Evolutionary conservation across 2,329 filamentous ascomycete species (phyloP).

Genomic region (Trichoderma polysporum): DNA sequence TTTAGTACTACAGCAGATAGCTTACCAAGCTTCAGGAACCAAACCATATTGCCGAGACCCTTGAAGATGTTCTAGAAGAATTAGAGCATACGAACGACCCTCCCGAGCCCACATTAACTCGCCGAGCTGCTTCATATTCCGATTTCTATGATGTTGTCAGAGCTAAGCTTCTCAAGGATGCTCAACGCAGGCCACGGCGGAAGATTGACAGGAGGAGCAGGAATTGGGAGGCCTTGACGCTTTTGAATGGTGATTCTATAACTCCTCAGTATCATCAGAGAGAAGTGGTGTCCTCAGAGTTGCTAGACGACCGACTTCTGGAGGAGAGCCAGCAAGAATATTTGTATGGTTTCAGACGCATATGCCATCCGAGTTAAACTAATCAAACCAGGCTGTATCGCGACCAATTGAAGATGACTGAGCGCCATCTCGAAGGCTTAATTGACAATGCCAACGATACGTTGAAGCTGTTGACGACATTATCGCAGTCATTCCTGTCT

Average conservation of each 20-base stretch:
- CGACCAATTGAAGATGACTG: conserved; percentile 77
- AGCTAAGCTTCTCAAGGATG: conserved; percentile 56
- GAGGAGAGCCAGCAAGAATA: conserved; percentile 85
- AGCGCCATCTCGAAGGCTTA: conserved; percentile 77
- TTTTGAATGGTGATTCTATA: conserved; percentile 28
- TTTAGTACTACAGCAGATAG: conserved; percentile 19
- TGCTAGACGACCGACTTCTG: conserved; percentile 66
- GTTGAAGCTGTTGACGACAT: conserved; percentile 70
- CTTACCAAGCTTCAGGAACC: conserved; percentile 52
- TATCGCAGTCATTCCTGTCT: conserved; percentile 82
- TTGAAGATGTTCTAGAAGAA: conserved; percentile 60
- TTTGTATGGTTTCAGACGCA: conserved; percentile 52
- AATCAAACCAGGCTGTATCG: conserved; percentile 63
- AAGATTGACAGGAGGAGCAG: conserved; percentile 40
- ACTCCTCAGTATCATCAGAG: conserved; percentile 29
- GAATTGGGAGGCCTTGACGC: conserved; percentile 52
- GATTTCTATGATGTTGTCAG: conserved; percentile 68
- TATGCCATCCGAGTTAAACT: conserved; percentile 25
- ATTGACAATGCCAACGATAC: conserved; percentile 75
- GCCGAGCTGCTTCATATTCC: conserved; percentile 72
- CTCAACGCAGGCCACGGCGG: conserved; percentile 40
- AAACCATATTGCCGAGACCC: conserved; percentile 52
- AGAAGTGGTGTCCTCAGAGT: conserved; percentile 27
- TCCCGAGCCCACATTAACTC: conserved; percentile 62
- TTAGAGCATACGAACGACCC: conserved; percentile 56